Evolutionary conservation across 2,329 filamentous ascomycete genomes (phyloP).

Genomic region (Pyrenochaeta sp.): DNA sequence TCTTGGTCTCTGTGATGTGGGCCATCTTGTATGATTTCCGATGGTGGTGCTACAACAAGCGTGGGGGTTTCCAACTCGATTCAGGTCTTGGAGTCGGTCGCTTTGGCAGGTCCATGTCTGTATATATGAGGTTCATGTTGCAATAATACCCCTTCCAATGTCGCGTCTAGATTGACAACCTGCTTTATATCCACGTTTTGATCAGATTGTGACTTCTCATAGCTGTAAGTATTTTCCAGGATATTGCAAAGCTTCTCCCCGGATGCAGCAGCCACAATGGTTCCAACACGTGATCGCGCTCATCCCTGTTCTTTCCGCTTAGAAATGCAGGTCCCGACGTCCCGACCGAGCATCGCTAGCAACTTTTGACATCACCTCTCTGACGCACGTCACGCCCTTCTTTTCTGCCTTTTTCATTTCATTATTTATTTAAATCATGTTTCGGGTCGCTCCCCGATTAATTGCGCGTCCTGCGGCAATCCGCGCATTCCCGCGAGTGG

Average conservation of each 20-base stretch:
- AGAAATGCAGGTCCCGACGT: slow-evolving; percentile 30
- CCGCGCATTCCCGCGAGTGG: slow-evolving; percentile 50
- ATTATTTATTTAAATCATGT: slow-evolving; percentile 55
- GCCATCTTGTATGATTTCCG: slow-evolving; percentile 6
- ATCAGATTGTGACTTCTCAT: background rate
- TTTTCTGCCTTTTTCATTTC: slow-evolving; percentile 23
- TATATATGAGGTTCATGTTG: slow-evolving; percentile 30
- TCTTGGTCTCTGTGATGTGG: background rate
- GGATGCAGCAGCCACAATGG: background rate
- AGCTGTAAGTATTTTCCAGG: background rate
- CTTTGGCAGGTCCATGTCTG: slow-evolving; percentile 23
- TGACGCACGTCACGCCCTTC: slow-evolving; percentile 26
- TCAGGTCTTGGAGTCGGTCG: slow-evolving; percentile 15
- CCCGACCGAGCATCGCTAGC: background rate
- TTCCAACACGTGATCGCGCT: slow-evolving; percentile 12
- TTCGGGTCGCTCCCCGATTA: slow-evolving; percentile 59
- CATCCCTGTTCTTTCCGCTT: slow-evolving; percentile 25
- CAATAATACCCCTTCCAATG: slow-evolving; percentile 28
- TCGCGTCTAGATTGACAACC: background rate
- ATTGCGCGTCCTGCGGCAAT: slow-evolving; percentile 44
- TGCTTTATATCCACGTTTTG: background rate
- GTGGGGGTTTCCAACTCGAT: slow-evolving; percentile 20
- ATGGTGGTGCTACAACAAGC: slow-evolving; percentile 17
- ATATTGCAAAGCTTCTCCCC: background rate
- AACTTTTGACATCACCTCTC: slow-evolving; percentile 27